Conservation (phyloP, 2,329 filamentous ascomycete genomes). For the Penicillium frequentans region DNA sequence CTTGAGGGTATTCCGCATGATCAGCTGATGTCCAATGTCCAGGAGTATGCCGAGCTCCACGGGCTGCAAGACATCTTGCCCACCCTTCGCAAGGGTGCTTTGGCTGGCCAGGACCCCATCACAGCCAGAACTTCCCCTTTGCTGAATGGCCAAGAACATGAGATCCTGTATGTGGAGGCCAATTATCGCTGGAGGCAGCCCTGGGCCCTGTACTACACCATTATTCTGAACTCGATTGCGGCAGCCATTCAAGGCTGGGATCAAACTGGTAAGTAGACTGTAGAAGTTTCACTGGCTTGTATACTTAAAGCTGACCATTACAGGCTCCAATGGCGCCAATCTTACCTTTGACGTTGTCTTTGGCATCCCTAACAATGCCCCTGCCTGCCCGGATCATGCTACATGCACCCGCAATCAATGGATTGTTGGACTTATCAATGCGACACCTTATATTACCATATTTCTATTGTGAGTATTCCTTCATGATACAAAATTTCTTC, state of each 20-base stretch:
- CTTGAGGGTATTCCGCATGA: slow-evolving; percentile 12
- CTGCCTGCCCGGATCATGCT: slow-evolving; percentile 18
- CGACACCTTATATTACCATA: slow-evolving; percentile 52
- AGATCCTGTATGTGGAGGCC: slow-evolving; percentile 44
- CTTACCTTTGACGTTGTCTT: slow-evolving; percentile 21
- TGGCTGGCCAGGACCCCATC: slow-evolving; percentile 70
- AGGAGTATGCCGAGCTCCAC: slow-evolving; percentile 51
- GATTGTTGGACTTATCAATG: slow-evolving; percentile 64
- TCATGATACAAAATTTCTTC: background rate
- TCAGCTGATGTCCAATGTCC: slow-evolving; percentile 14
- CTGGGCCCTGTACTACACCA: slow-evolving; percentile 50
- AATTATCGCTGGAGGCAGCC: slow-evolving; percentile 51
- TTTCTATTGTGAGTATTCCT: slow-evolving; percentile 44
- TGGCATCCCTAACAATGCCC: slow-evolving; percentile 18
- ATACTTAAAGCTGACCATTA: background rate
- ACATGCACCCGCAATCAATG: slow-evolving; percentile 47
- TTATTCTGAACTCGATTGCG: slow-evolving; percentile 51
- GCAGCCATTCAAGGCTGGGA: slow-evolving; percentile 55
- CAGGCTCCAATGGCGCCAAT: slow-evolving; percentile 24
- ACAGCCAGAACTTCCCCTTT: slow-evolving; percentile 58
- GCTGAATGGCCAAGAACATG: slow-evolving; percentile 54
- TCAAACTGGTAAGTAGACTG: slow-evolving; percentile 37
- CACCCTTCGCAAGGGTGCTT: slow-evolving; percentile 53
- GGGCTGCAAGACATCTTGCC: slow-evolving; percentile 58
- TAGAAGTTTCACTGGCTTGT: background rate